Evolutionary conservation across 805 yeast genomes (phyloP), one percentile per base, ranked within the genome.

Genomic region (Metschnikowia orientalis): DNA sequence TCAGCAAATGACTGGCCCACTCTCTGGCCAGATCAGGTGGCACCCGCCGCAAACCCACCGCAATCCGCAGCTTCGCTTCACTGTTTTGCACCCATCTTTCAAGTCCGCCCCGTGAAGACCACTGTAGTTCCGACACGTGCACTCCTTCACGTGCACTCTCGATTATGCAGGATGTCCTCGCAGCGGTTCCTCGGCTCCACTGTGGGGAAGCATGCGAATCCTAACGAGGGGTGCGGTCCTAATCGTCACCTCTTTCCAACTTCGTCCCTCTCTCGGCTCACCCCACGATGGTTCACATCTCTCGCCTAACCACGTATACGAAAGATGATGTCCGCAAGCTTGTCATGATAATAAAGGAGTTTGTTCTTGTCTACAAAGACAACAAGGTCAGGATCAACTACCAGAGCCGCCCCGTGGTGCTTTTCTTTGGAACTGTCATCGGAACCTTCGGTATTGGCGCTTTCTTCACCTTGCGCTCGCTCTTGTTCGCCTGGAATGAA

Each of bases 391-490:
- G 53, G 28, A 51, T 67, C 40, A 66, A 66, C 47, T 64, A 63
- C 42, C 63, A 52, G 40, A 59, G 67, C 31, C 50, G 69, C 27
- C 71, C 71, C 1, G 71, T 66, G 27, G 47, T 64, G 4, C 53
- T 67, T 18, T 67, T 67, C 41, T 51, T 65, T 35, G 53, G 65
- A 5, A 66, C 71, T 8, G 32, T 66, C 15, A 48, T 63, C 7
- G 50, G 67, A 8, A 64, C 71, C 6, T 59, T 63, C 27, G 72
- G 71, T 3, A 44, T 67, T 8, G 66, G 69, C 7, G 47, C 60
- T 2, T 51, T 54, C 23, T 59, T 61, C 40, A 41, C 58, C 14
- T 32, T 65, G 6, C 42, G 61, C 32, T 52, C 55, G 16, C 28
- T 61, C 23, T 29, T 64, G 14, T 49, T 51, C 25, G 53, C 51